Conservation (phyloP, 2,329 filamentous ascomycete species). For the Cytospora piceicola region DNA sequence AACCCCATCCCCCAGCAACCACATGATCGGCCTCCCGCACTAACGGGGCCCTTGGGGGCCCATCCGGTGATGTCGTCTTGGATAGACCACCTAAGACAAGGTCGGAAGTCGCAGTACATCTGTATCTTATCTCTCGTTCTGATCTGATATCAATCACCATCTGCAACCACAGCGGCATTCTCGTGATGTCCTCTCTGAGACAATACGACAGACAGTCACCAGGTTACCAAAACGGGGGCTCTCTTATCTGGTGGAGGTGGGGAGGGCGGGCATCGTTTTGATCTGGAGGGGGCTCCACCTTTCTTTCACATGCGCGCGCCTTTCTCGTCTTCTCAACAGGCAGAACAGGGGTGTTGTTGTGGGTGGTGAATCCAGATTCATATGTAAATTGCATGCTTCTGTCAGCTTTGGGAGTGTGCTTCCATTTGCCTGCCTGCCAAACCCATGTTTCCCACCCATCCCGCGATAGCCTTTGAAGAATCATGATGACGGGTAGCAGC, state of each 20-base stretch:
- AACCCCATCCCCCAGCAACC: constrained; percentile 16
- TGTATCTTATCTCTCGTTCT: constrained; percentile 18
- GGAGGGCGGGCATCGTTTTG: background rate
- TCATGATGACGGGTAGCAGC: background rate
- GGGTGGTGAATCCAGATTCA: background rate
- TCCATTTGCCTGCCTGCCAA: background rate
- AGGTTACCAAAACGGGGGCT: background rate
- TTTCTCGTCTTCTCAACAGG: constrained; percentile 9
- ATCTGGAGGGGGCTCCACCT: constrained; percentile 5
- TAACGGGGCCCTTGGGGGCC: background rate
- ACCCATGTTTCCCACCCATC: background rate
- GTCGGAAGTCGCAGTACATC: constrained; percentile 23
- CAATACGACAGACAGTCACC: constrained; percentile 21
- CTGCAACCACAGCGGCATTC: constrained; percentile 20
- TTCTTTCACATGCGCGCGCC: constrained; percentile 21
- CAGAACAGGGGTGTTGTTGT: background rate
- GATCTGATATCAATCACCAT: constrained; percentile 16
- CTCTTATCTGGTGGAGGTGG: constrained; percentile 17
- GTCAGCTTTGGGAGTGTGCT: background rate
- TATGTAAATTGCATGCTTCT: background rate
- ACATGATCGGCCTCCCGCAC: constrained; percentile 29
- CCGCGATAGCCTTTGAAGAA: constrained; percentile 21
- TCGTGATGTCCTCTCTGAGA: constrained; percentile 23
- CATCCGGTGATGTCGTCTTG: constrained; percentile 21
- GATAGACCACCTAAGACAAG: constrained; percentile 7